phyloP scores from a whole-genome alignment of 73 alveolate species.

The Paramecium sexaurelia region DNA sequence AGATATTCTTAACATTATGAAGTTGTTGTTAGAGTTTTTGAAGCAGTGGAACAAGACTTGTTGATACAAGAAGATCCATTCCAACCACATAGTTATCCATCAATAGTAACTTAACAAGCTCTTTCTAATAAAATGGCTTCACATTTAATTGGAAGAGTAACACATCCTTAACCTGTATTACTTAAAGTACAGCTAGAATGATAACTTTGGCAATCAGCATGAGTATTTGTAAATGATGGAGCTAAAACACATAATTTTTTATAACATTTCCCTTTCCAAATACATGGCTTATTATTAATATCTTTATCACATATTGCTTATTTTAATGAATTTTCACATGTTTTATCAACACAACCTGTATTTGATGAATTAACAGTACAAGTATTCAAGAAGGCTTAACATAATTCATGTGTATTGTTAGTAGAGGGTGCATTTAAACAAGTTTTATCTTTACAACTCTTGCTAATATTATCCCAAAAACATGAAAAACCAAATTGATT shows the following conservation, averaged over 20 bases:
- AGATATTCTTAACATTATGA: neutral
- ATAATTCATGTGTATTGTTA: neutral
- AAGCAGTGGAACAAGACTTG: neutral
- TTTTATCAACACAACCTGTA: neutral
- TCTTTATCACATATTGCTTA: neutral
- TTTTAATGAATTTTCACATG: neutral
- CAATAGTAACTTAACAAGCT: neutral
- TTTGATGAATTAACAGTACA: neutral
- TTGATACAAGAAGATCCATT: neutral
- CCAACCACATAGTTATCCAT: neutral
- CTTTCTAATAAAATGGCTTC: neutral
- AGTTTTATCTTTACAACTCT: neutral
- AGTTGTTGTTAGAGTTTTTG: neutral
- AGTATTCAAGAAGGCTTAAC: neutral
- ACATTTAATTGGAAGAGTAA: neutral
- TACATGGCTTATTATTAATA: neutral
- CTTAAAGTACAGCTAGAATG: neutral
- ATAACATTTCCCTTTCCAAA: constrained; percentile 12
- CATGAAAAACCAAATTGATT: neutral
- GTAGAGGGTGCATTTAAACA: neutral
- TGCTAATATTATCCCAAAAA: neutral
- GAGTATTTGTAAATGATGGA: neutral
- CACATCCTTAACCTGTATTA: neutral
- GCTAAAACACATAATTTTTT: neutral
- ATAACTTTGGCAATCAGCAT: neutral